A percentile compares a stretch with the other conserved stretches of the same genome.
These are phyloP conservation scores for Aspergillus diversus DNA, from an alignment of 495 filamentous ascomycete species.

Conservation along the genomic window DNA sequence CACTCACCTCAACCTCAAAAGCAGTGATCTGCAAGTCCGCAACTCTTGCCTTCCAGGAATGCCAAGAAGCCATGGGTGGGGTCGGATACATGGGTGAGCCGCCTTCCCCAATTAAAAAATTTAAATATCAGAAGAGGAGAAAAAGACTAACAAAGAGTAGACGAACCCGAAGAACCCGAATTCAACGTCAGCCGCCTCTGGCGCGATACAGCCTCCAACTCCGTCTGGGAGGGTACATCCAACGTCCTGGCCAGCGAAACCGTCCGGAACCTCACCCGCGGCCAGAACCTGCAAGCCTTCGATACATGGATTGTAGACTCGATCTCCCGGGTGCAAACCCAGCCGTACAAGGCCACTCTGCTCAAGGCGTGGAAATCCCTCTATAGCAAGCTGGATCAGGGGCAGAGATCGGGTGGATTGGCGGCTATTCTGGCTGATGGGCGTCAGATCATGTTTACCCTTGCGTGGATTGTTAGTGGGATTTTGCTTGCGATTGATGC, in stretches of 20 bases:
- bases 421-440: neutral
- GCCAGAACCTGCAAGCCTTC: neutral
- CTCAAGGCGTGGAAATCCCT: neutral
- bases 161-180: no score
- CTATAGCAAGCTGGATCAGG: neutral
- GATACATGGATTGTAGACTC: neutral
- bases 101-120: no score
- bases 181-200: conserved; percentile 27
- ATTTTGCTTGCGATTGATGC: neutral
- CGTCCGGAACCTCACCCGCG: conserved; percentile 35
- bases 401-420: neutral
- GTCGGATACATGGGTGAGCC: conserved; percentile 69
- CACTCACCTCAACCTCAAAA: conserved; percentile 67
- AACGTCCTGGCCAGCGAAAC: conserved; percentile 68
- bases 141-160: no score
- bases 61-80: conserved; percentile 73
- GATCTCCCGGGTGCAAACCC: neutral
- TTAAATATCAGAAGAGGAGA: no score
- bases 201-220: conserved; percentile 64
- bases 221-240: conserved; percentile 79
- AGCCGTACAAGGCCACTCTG: neutral
- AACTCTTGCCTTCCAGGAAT: conserved; percentile 60
- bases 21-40: conserved; percentile 61
- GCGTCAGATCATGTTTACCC: neutral
- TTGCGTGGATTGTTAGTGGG: neutral